Evolutionary conservation across 2,329 filamentous ascomycete species (phyloP).

Genomic region (Stagonosporopsis cucurbitacearum): DNA sequence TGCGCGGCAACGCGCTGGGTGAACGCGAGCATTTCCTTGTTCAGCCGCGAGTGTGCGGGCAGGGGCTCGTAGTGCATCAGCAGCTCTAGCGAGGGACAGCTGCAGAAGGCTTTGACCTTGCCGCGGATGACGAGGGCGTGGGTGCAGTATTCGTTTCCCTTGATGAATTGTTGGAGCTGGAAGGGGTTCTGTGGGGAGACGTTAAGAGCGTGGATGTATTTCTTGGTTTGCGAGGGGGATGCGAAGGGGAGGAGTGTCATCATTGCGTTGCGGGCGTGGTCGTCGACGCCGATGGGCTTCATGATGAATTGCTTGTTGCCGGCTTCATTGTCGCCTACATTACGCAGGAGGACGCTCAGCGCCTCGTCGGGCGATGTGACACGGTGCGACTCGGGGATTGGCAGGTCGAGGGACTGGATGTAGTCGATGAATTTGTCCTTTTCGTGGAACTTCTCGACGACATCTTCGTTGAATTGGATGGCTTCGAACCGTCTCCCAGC

Average conservation of each 20-base stretch:
- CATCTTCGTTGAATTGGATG: conserved; percentile 66
- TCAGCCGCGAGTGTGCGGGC: conserved; percentile 60
- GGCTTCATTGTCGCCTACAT: conserved; percentile 19
- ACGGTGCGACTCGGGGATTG: conserved; percentile 52
- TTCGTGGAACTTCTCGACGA: conserved; percentile 66
- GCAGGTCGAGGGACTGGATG: conserved; percentile 54
- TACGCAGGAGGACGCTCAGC: conserved; percentile 57
- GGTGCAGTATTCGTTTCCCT: conserved; percentile 71
- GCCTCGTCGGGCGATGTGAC: conserved; percentile 63
- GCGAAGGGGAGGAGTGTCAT: conserved; percentile 66
- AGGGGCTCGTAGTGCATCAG: conserved; percentile 72
- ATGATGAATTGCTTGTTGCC: conserved; percentile 64
- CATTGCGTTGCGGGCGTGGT: conserved; percentile 66
- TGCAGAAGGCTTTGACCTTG: conserved; percentile 68
- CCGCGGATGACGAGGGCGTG: conserved; percentile 72
- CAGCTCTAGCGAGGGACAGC: conserved; percentile 68
- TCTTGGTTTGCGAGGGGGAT: conserved; percentile 60
- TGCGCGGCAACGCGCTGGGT: conserved; percentile 64
- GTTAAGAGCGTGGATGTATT: conserved; percentile 61
- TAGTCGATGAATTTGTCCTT: conserved; percentile 70
- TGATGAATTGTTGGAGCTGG: conserved; percentile 73
- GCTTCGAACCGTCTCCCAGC: conserved; percentile 63
- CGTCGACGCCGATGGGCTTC: conserved; percentile 69
- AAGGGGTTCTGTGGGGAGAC: conserved; percentile 65
- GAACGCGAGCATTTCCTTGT: conserved; percentile 67